Evolutionary conservation across 257 asterid species (phyloP), one percentile per base, ranked within the genome.

Genomic region (Gentiana dahurica): DNA sequence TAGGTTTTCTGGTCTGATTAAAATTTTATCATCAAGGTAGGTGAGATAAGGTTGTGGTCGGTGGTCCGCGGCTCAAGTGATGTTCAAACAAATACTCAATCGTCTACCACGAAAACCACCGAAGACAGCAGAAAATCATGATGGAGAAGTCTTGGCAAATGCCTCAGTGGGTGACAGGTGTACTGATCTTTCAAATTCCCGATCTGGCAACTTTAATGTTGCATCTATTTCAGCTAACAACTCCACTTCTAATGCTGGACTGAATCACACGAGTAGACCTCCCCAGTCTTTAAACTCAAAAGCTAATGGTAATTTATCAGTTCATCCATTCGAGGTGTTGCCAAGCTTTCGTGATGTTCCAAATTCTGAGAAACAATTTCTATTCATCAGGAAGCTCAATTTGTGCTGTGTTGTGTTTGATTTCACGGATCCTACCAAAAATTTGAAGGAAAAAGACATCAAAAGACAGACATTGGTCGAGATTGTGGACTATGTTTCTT

Each of bases 391-490:
- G 67, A 89, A 86, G 73, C 69, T 89, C 75, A 82, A 61, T 59
- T 64, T 89, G 69, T 89, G 95, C 53, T 84, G 85, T 56, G 79
- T 77, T 34, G 63, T 77, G 54, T 89, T 86, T 66, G 95, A 86
- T 65, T 89, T 89, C 79, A 70, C 86, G 39, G 97, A 89, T 73
- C 90, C 89, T 33, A 67, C 88, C 0, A 86, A 86, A 78, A 79
- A 78, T 76, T 48, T 76, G 73, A 84, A 82, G 71, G 97, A 89
- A 63, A 89, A 84, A 66, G 97, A 89, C 53, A 71, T 89, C 67
- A 89, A 89, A 65, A 72, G 91, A 49, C 95, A 89, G 71, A 84
- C 95, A 1, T 68, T 89, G 73, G 86, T 84, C 63, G 97, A 89
- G 71, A 82, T 84, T 60, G 94, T 86, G 37, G 97, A 89, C 63